phyloP scores from a whole-genome alignment of 2,329 filamentous ascomycete species.

The Fusarium napiforme region DNA sequence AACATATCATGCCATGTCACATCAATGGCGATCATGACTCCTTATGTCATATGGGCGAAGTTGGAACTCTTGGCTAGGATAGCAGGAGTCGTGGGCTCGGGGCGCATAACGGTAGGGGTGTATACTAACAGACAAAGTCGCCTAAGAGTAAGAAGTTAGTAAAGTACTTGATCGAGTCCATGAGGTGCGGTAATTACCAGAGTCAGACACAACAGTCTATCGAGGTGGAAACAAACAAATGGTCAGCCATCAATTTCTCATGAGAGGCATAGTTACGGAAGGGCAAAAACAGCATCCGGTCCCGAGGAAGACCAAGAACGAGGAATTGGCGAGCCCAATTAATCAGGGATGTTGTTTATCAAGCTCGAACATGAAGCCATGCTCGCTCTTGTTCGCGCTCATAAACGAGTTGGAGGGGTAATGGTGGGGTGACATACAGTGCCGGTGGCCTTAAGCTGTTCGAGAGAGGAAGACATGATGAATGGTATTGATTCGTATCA shows the following conservation, averaged over 20 bases:
- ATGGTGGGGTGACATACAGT: slow-evolving; percentile 75
- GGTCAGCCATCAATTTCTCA: slow-evolving; percentile 38
- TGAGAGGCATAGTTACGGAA: not conserved
- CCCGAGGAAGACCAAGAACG: not conserved
- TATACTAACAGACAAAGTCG: slow-evolving; percentile 79
- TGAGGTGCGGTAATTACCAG: slow-evolving; percentile 71
- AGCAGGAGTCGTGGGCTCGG: slow-evolving; percentile 9
- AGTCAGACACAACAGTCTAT: slow-evolving; percentile 95
- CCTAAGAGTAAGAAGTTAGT: slow-evolving; percentile 58
- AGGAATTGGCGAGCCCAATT: not conserved
- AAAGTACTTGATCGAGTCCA: slow-evolving; percentile 32
- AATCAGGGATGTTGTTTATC: not conserved
- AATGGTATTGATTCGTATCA: slow-evolving; percentile 25
- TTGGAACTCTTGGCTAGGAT: not conserved
- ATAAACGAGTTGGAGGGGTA: slow-evolving; percentile 47
- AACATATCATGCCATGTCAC: slow-evolving; percentile 25
- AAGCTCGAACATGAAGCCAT: slow-evolving; percentile 7
- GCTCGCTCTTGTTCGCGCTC: slow-evolving; percentile 21
- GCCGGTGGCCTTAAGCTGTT: slow-evolving; percentile 96
- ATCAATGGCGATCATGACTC: slow-evolving; percentile 19
- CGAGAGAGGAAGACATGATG: slow-evolving; percentile 86
- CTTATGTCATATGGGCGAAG: slow-evolving; percentile 1
- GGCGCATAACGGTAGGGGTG: slow-evolving; percentile 14
- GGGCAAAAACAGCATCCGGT: not conserved
- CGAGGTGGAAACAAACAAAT: slow-evolving; percentile 24